Conservation (phyloP, 805 yeast genomes). For the Candida germanica region DNA sequence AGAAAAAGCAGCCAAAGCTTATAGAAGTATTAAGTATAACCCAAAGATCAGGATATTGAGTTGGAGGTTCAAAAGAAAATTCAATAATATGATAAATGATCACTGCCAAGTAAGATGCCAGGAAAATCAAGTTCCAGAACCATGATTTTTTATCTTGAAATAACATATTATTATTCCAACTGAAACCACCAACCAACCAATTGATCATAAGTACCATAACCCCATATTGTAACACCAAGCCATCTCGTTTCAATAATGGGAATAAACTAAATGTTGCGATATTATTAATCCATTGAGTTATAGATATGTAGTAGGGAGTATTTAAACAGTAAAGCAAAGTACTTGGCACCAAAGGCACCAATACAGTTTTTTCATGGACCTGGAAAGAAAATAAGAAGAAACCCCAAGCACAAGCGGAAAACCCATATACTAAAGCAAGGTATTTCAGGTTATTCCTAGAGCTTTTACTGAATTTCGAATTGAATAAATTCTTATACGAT, state of each 20-base stretch:
- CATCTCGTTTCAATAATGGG: constrained; percentile 81
- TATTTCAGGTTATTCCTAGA: constrained; percentile 15
- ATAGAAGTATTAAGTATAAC: constrained; percentile 69
- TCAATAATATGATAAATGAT: constrained; percentile 55
- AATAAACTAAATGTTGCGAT: constrained; percentile 81
- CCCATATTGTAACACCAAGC: constrained; percentile 66
- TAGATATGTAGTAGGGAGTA: constrained; percentile 59
- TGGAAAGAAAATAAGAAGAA: constrained; percentile 91
- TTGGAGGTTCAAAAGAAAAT: constrained; percentile 48
- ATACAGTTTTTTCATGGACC: constrained; percentile 91
- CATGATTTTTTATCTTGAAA: constrained; percentile 22
- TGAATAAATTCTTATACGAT: constrained; percentile 34
- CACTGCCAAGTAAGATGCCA: constrained; percentile 41
- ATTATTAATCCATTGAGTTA: constrained; percentile 85
- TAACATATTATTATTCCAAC: constrained; percentile 13
- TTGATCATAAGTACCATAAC: constrained; percentile 55
- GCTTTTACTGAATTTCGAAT: constrained; percentile 14
- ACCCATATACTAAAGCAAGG: constrained; percentile 52
- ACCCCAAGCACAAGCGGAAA: constrained; percentile 80
- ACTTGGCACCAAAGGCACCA: constrained; percentile 84
- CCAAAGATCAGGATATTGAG: constrained; percentile 78
- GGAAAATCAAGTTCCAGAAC: constrained; percentile 25
- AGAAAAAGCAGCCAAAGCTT: constrained; percentile 69
- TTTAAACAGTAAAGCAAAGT: constrained; percentile 60
- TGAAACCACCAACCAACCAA: constrained; percentile 28